Evolutionary conservation across 225 moss, liverwort and hornwort species (phyloP), one percentile per base, ranked within the genome.

Genomic region (Marchantia polymorpha): DNA sequence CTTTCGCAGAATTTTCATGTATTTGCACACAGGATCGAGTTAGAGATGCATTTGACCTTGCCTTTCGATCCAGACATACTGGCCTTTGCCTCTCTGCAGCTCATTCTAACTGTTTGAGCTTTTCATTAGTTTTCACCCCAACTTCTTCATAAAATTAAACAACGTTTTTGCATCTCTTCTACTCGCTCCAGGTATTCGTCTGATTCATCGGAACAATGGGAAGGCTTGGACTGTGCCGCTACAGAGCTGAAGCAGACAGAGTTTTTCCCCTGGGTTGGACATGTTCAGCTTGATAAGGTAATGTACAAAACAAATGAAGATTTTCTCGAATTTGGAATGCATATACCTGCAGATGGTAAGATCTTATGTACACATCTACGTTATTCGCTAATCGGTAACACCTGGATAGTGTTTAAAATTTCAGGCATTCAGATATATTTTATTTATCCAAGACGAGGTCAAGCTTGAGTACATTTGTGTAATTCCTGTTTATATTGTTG

Each of bases 231-330:
- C 29, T 60, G 31, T 74, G 81, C 68, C 73, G 90, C 89, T 76
- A 76, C 74, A 39, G 87, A 84, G 64, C 78, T 85, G 26, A 82
- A 87, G 22, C 50, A 26, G 17, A 19, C 11, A 8, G n/a, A 65
- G 15, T 19, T 77, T 12, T 83, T 90, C 50, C 94, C 92, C 26
- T 96, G 96, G 94, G 66, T 96, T 67, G 96, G 92, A 77, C 96
- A 96, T 76, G 90, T 96, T 46, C 83, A 86, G 75, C 65, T 96
- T 19, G 90, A 91, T 78, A 53, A 27, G 89, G 94, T 95, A 26
- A 12, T 22, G 5, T 17, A 50, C 30, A 12, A 46, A 9, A 10
- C 47, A 47, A 20, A 46, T 58, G 17, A 58, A 58, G 5, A 58
- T 39, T 39, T 2, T 2, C 2, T 39, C 39, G 5, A 39, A 2